These are phyloP conservation scores for Acanthamoeba culbertsoni DNA, from an alignment of 208 protist genomes.

Conservation along the genomic window DNA sequence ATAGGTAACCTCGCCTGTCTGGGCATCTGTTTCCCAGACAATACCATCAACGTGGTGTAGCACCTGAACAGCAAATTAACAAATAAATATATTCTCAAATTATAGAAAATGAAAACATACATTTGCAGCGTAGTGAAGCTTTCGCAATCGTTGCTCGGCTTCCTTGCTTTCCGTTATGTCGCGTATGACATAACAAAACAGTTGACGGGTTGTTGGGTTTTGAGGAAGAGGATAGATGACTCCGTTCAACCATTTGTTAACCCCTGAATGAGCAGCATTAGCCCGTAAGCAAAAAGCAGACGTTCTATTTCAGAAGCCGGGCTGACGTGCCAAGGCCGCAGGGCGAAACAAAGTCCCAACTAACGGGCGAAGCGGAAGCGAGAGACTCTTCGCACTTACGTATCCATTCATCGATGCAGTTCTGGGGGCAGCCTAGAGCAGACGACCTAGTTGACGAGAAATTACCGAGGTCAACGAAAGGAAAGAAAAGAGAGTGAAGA, in stretches of 20 bases:
- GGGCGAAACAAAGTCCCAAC: not conserved
- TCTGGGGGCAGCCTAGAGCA: not conserved
- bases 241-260: conserved; percentile 22
- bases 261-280: no score
- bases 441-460: not conserved
- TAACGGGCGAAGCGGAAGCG: not conserved
- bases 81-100: not conserved
- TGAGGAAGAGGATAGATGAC: not conserved
- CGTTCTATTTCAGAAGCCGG: no score
- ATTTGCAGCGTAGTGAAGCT: not conserved
- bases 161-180: conserved; percentile 17
- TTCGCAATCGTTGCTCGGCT: not conserved
- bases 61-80: not conserved
- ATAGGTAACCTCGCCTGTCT: not conserved
- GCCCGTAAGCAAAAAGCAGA: no score
- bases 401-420: not conserved
- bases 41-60: conserved; percentile 22
- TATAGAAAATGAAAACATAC: not conserved
- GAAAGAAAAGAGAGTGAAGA: not conserved
- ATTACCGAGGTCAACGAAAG: not conserved
- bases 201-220: not conserved
- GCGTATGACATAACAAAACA: not conserved
- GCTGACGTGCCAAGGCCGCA: not conserved
- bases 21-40: not conserved
- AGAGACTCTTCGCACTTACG: not conserved